Conservation (phyloP, 169 alveolate genomes). For the Eimeria falciformis region DNA sequence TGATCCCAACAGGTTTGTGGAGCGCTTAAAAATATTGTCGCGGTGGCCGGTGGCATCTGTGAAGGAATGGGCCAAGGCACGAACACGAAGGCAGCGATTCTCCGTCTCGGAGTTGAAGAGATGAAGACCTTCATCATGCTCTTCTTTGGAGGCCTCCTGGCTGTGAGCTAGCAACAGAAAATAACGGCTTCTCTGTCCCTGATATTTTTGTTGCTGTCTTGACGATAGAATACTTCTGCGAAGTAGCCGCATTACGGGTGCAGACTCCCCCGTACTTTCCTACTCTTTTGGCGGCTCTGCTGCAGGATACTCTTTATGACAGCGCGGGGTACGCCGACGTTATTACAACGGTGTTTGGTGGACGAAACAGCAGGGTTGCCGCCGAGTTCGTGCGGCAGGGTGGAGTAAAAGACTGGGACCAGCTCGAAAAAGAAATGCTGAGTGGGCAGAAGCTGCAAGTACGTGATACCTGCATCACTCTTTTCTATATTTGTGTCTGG, state of each 20-base stretch:
- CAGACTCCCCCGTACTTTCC: too few species aligned
- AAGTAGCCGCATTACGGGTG: too few species aligned
- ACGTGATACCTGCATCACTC: background rate
- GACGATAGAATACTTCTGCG: too few species aligned
- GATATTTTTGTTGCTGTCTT: too few species aligned
- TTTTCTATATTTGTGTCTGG: too few species aligned
- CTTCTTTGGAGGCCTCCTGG: conserved; percentile 85
- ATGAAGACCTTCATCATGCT: conserved; percentile 85
- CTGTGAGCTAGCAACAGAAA: conserved; percentile 25
- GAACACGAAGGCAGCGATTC: conserved; percentile 95
- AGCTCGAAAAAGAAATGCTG: conserved; percentile 90
- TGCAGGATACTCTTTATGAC: conserved; percentile 91
- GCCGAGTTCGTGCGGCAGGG: conserved; percentile 90
- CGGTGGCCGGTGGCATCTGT: conserved; percentile 95
- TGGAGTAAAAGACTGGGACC: conserved; percentile 90
- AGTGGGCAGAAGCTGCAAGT: conserved; percentile 92
- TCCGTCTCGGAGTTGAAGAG: conserved; percentile 94
- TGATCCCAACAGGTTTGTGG: conserved; percentile 86
- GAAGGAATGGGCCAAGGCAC: conserved; percentile 94
- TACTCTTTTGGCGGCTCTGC: background rate
- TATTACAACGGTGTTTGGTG: conserved; percentile 94
- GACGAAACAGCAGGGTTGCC: conserved; percentile 93
- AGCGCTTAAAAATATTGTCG: conserved; percentile 95
- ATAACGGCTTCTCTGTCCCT: too few species aligned
- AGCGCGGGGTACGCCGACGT: conserved; percentile 95